Conservation (phyloP, 805 yeast genomes). For the Wickerhamomyces xylosicus region DNA sequence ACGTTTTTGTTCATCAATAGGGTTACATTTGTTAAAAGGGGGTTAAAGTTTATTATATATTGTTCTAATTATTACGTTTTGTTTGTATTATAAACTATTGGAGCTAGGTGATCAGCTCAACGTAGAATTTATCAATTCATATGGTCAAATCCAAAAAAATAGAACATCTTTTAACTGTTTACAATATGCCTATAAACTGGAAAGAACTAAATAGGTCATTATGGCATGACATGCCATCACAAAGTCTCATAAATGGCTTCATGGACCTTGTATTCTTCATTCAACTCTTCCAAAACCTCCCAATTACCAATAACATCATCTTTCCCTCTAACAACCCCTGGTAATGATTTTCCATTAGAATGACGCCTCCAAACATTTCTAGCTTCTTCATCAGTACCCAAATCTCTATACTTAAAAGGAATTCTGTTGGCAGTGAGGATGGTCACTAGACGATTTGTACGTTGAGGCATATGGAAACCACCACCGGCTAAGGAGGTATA, state of each 20-base stretch:
- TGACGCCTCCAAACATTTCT: slow-evolving; percentile 75
- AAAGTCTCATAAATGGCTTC: slow-evolving; percentile 57
- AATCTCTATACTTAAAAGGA: slow-evolving; percentile 57
- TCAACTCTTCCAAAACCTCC: slow-evolving; percentile 78
- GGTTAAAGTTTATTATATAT: too few relatives aligned
- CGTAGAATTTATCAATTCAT: too few relatives aligned
- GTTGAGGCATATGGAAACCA: slow-evolving; percentile 66
- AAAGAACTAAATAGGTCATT: too few relatives aligned
- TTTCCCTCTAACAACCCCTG: slow-evolving; percentile 77
- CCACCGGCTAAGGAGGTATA: slow-evolving; percentile 83
- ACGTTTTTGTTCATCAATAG: too few relatives aligned
- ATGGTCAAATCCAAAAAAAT: too few relatives aligned
- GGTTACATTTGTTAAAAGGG: too few relatives aligned
- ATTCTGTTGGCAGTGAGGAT: slow-evolving; percentile 68
- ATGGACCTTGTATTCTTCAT: slow-evolving; percentile 62
- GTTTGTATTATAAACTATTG: too few relatives aligned
- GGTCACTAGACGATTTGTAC: slow-evolving; percentile 68
- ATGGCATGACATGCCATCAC: too few relatives aligned
- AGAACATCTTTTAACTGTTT: too few relatives aligned
- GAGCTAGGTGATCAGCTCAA: too few relatives aligned
- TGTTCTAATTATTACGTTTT: too few relatives aligned
- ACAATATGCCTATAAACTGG: too few relatives aligned
- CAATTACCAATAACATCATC: slow-evolving; percentile 80
- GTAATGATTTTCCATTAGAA: slow-evolving; percentile 62
- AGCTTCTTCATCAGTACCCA: slow-evolving; percentile 84